Conservation (phyloP, 2,329 filamentous ascomycete genomes). For the Trichoderma oligosporum region DNA sequence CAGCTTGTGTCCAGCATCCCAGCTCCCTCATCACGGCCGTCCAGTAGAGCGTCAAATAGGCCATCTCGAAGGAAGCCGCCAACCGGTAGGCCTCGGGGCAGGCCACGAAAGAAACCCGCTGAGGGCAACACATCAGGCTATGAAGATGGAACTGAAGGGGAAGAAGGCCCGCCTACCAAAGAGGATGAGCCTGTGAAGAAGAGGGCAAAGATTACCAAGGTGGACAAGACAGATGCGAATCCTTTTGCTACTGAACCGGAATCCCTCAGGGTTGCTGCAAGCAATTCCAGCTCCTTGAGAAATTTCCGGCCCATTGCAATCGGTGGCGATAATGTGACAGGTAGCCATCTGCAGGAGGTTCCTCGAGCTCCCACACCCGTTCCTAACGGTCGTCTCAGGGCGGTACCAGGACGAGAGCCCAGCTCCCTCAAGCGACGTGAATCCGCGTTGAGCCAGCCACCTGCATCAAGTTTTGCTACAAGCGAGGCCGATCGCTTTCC, state of each 20-base stretch:
- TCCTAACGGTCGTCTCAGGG: conserved; percentile 45
- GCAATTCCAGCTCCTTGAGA: conserved; percentile 82
- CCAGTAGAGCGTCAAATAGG: conserved; percentile 56
- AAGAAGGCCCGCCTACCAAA: conserved; percentile 43
- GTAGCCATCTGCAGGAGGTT: conserved; percentile 63
- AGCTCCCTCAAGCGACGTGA: conserved; percentile 47
- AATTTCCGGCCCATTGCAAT: conserved; percentile 71
- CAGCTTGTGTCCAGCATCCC: conserved; percentile 22
- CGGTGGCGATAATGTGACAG: conserved; percentile 40
- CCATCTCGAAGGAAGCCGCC: conserved; percentile 39
- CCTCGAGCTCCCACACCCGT: conserved; percentile 75
- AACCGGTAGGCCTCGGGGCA: conserved; percentile 54
- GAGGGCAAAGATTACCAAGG: conserved; percentile 71
- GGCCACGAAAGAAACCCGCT: conserved; percentile 51
- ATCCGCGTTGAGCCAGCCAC: conserved; percentile 54
- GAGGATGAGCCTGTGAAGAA: conserved; percentile 59
- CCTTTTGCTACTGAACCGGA: conserved; percentile 71
- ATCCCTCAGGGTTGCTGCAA: conserved; percentile 83
- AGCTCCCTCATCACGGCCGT: conserved; percentile 49
- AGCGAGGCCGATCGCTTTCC: conserved; percentile 37
- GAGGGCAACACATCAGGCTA: conserved; percentile 71
- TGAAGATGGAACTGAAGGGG: conserved; percentile 62
- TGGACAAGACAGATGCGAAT: conserved; percentile 66
- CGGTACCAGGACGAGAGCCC: conserved; percentile 30
- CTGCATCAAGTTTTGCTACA: conserved; percentile 45